Evolutionary conservation across 2,329 filamentous ascomycete species (phyloP).

Genomic region (Ceratocystis eucalypticola): DNA sequence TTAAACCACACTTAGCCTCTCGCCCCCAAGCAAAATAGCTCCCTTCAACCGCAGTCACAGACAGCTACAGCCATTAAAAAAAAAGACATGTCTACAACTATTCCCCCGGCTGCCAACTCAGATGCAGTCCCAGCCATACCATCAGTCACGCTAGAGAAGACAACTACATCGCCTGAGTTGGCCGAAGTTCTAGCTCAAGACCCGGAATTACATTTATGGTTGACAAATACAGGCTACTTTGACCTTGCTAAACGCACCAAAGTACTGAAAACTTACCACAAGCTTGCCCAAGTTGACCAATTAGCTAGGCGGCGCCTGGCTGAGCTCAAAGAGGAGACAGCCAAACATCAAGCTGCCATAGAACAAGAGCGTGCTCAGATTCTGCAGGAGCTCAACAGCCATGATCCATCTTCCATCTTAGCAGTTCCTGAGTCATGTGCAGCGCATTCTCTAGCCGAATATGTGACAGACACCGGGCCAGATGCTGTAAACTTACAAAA

Average conservation of each 20-base stretch:
- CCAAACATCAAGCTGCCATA: constrained; percentile 13
- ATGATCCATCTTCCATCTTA: not conserved
- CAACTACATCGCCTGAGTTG: not conserved
- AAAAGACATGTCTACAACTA: not conserved
- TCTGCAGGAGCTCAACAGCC: constrained; percentile 20
- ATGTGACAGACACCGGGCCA: too few species aligned
- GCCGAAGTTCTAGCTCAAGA: constrained; percentile 6
- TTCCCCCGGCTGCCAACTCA: not conserved
- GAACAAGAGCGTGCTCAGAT: constrained; percentile 22
- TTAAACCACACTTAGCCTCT: too few species aligned
- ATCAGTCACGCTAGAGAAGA: not conserved
- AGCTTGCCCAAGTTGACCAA: constrained; percentile 20
- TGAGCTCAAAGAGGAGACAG: constrained; percentile 19
- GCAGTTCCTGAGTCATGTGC: not conserved
- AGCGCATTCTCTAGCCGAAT: not conserved
- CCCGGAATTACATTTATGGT: constrained; percentile 22
- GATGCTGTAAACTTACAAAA: too few species aligned
- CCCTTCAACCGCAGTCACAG: too few species aligned
- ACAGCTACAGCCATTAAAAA: not conserved
- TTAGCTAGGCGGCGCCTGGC: constrained; percentile 20
- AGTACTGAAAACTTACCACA: constrained; percentile 19
- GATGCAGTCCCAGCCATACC: not conserved
- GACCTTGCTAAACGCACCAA: constrained; percentile 20
- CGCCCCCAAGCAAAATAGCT: too few species aligned
- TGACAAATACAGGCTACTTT: constrained; percentile 23